Conservation (phyloP, 2,329 filamentous ascomycete genomes). For the Fusarium nurragi region DNA sequence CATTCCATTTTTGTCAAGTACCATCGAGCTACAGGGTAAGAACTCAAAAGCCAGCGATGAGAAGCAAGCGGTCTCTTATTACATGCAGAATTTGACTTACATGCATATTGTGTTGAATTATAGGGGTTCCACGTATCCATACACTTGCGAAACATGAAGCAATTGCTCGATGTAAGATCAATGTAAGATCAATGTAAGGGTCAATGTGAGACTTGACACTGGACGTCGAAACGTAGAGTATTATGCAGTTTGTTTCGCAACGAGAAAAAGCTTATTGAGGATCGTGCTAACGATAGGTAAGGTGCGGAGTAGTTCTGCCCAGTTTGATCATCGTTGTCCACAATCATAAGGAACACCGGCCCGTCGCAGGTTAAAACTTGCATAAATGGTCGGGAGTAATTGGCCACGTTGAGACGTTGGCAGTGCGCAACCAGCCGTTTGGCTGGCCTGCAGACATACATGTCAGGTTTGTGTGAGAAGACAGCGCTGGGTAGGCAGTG, state of each 20-base stretch:
- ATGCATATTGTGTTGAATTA: neutral
- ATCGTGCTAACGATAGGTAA: conserved; percentile 9
- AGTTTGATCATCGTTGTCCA: neutral
- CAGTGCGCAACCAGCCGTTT: neutral
- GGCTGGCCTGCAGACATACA: neutral
- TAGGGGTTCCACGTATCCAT: neutral
- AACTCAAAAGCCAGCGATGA: neutral
- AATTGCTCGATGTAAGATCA: neutral
- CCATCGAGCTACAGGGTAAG: neutral
- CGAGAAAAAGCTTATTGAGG: conserved; percentile 1
- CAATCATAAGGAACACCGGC: conserved; percentile 28
- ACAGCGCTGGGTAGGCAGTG: neutral
- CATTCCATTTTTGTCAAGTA: neutral
- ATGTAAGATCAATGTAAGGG: neutral
- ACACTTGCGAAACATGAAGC: neutral
- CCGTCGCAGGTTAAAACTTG: conserved; percentile 36
- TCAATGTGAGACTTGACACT: conserved; percentile 13
- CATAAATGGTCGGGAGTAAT: neutral
- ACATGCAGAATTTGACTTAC: neutral
- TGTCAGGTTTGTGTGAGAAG: neutral
- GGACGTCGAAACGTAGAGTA: conserved; percentile 27
- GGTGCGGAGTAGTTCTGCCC: neutral
- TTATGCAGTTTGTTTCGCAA: conserved; percentile 30
- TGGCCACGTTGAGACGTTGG: neutral
- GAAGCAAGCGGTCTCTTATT: neutral